These are phyloP conservation scores for Lecanicillium sp. DNA, from an alignment of 2,329 filamentous ascomycete genomes.

Conservation along the genomic window DNA sequence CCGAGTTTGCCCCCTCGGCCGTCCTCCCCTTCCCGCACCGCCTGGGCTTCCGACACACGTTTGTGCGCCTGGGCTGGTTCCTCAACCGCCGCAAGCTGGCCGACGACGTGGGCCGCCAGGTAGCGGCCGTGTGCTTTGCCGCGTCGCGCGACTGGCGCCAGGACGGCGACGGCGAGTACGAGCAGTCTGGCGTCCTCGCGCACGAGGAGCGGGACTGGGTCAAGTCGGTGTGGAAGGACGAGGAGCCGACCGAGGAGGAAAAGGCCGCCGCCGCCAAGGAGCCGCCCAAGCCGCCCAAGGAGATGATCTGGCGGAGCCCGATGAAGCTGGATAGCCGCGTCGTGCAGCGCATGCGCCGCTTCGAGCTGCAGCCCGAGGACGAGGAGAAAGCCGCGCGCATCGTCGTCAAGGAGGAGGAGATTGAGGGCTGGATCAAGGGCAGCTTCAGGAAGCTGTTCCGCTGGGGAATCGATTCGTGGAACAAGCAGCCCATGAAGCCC, in stretches of 20 bases:
- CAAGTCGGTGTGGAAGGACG: constrained; percentile 63
- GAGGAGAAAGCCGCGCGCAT: constrained; percentile 59
- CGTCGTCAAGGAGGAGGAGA: constrained; percentile 56
- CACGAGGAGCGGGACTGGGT: constrained; percentile 77
- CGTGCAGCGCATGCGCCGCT: constrained; percentile 70
- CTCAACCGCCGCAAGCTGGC: constrained; percentile 78
- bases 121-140: constrained; percentile 74
- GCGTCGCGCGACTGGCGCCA: constrained; percentile 43
- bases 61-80: constrained; percentile 79
- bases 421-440: constrained; percentile 63
- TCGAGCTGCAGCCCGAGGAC: constrained; percentile 61
- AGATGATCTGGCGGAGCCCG: constrained; percentile 68
- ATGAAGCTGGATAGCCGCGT: constrained; percentile 73
- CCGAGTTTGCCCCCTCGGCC: constrained; percentile 63
- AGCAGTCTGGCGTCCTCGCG: constrained; percentile 48
- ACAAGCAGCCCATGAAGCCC: constrained; percentile 30
- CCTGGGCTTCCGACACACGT: constrained; percentile 86
- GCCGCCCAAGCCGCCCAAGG: constrained; percentile 38
- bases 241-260: constrained; percentile 35
- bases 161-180: constrained; percentile 25
- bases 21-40: constrained; percentile 79
- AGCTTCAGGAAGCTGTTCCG: constrained; percentile 44
- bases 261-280: constrained; percentile 23
- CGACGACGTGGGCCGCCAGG: constrained; percentile 79
- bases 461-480: constrained; percentile 38